Evolutionary conservation across 129 eudicot species (phyloP), one percentile per base, ranked within the genome.

Genomic region (Arctium lappa): DNA sequence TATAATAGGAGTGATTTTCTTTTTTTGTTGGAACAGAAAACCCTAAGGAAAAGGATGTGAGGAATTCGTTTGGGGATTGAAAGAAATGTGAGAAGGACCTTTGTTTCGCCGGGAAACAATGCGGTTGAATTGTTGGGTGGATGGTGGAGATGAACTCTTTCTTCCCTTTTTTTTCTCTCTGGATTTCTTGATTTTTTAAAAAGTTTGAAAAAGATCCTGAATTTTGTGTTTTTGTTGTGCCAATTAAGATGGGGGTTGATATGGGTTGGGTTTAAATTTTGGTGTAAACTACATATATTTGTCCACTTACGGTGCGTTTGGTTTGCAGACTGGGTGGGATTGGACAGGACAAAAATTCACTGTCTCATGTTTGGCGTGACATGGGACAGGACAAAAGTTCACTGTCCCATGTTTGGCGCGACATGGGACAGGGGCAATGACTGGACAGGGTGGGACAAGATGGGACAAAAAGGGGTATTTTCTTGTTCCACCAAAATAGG

Each of bases 81-180:
- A 78, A 69, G 76, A 73, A 27, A 73, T 38, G 76, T n/a, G 76
- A 38, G 76, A 37, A 22, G 27, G 27, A 70, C 81, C 81, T 76
- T 30, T 16, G 74, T 86, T 80, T 75, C 83, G 87, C 92, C 94
- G 93, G 89, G 78, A 90, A 89, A 89, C 73, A 82, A 88, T 88
- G 93, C 97, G 79, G 92, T 89, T 91, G 97, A 93, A 91, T 87
- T 86, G 91, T 86, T 91, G 77, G 33, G 42, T 84, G 79, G 80
- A 80, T 79, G 87, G 87, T 84, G 87, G 44, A 79, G 87, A 84
- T 84, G 80, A 84, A 84, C 80, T 65, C 83, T 73, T 16, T 56
- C 12, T 56, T 32, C 70, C 12, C 70, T 83, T n/a, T 76, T 56
- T 76, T 75, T 56, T 76, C 66, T 70, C 73, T 78, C 53, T 77